Evolutionary conservation across 2,329 filamentous ascomycete species (phyloP), one percentile per base, ranked within the genome.

Genomic region (Neocatenulostroma microsporum): DNA sequence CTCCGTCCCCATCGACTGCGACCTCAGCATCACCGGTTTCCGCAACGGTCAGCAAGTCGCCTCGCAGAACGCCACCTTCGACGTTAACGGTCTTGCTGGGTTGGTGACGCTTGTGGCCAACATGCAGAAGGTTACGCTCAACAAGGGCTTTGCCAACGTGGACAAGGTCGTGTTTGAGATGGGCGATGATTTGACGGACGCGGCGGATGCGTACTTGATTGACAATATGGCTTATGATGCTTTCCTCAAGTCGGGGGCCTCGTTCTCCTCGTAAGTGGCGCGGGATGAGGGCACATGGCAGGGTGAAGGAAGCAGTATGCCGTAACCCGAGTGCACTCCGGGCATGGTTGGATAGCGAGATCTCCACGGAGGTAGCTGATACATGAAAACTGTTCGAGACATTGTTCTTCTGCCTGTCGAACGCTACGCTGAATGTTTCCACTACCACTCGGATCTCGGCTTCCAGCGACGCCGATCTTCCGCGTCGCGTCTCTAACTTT

Each of bases 151-250:
- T 19, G 23, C 10, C 3, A 36, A 36, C 15, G 12, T 29, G 7
- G 34, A 30, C 23, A 29, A 28, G 19, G 31, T 34, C n/a, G 18
- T 7, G 6, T 34, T 34, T 14, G 31, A 10, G 7, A 34, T 17
- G 9, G 20, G 14, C 10, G 31, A 20, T 9, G 10, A n/a, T 11
- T 13, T 31, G 14, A 17, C 17, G 18, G 24, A 20, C 31, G 24
- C 19, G n/a, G 18, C 24, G 8, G 31, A 34, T 24, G 31, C 31
- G 9, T 18, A 12, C 10, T 15, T 34, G 31, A 7, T 34, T 24
- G 31, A 34, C 31, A 34, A 34, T 15, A 8, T 34, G 11, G 5
- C 19, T 7, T 34, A 34, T 20, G 31, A 34, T 21, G 31, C 24
- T 20, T 18, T 17, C 13, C 29, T 31, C 13, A 31, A 31, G 29